phyloP scores from a whole-genome alignment of 2,329 filamentous ascomycete species.

The Stagonosporopsis rhizophila region DNA sequence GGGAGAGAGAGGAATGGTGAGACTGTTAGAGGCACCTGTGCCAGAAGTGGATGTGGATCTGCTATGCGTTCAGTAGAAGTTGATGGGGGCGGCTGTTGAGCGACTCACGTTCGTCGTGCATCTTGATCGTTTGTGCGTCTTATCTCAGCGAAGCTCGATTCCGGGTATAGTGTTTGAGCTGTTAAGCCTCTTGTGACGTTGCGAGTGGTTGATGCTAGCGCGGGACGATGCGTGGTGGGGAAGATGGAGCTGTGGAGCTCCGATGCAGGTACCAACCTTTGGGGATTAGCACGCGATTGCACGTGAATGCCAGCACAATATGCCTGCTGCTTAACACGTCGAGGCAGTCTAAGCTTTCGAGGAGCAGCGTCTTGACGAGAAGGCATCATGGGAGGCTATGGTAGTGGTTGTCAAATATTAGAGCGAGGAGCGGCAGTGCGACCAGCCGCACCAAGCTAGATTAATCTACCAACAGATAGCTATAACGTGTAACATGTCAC shows the following conservation, averaged over 20 bases:
- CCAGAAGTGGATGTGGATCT: slow-evolving; percentile 81
- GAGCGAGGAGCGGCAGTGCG: slow-evolving; percentile 6
- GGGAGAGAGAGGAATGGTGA: slow-evolving; percentile 94
- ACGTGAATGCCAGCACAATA: slow-evolving; percentile 4
- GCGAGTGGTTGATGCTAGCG: slow-evolving; percentile 3
- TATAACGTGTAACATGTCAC: slow-evolving; percentile 16
- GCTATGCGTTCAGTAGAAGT: slow-evolving; percentile 17
- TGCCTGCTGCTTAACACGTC: neutral
- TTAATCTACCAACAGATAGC: slow-evolving; percentile 23
- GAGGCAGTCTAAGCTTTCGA: too few species aligned
- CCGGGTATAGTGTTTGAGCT: neutral
- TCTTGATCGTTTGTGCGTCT: neutral
- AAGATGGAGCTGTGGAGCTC: slow-evolving; percentile 16
- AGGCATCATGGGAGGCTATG: neutral
- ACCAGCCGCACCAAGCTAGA: slow-evolving; percentile 14
- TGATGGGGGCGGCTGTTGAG: neutral
- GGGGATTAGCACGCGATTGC: neutral
- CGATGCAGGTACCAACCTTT: slow-evolving; percentile 24
- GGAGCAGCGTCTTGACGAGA: neutral
- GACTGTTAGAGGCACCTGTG: slow-evolving; percentile 90
- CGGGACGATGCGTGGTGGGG: slow-evolving; percentile 18
- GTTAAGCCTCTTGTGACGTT: neutral
- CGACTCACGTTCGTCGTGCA: slow-evolving; percentile 15
- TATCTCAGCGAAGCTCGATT: neutral
- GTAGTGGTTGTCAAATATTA: neutral